Evolutionary conservation across 441 rosid species (phyloP).

Genomic region (Mallotus japonicus): DNA sequence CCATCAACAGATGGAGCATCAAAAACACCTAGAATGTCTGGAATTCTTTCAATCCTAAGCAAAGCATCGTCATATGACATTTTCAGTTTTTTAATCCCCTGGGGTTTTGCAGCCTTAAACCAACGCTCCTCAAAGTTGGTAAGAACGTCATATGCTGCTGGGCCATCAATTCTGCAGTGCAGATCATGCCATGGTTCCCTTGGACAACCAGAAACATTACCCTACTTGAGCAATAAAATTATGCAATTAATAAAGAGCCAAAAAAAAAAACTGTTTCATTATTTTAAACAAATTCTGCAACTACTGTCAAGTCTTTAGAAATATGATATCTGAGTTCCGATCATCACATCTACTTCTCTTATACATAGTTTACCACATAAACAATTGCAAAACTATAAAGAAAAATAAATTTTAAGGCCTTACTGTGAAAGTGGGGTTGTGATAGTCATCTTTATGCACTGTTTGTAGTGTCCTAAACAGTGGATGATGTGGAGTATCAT

Average conservation of each 20-base stretch:
- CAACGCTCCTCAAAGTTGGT: slow-evolving; percentile 94
- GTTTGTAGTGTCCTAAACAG: slow-evolving; percentile 72
- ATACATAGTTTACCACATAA: not conserved
- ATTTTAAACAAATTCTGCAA: not conserved
- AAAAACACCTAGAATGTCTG: slow-evolving; percentile 65
- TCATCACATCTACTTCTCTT: not conserved
- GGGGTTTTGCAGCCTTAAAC: slow-evolving; percentile 80
- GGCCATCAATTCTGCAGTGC: slow-evolving; percentile 90
- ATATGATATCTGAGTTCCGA: not conserved
- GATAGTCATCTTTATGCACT: slow-evolving; percentile 78
- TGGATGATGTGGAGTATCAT: slow-evolving; percentile 88
- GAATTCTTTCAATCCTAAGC: slow-evolving; percentile 77
- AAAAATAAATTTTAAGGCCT: slow-evolving; percentile 23
- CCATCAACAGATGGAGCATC: slow-evolving; percentile 49
- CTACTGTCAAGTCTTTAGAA: not conserved
- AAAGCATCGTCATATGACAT: slow-evolving; percentile 74
- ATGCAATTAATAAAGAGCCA: slow-evolving; percentile 11
- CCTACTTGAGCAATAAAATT: slow-evolving; percentile 40
- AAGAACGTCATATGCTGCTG: slow-evolving; percentile 94
- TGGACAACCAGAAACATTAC: slow-evolving; percentile 60
- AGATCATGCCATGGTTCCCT: slow-evolving; percentile 99
- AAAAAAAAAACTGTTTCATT: slow-evolving; percentile 9
- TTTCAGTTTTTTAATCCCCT: slow-evolving; percentile 58
- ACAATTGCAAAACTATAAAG: slow-evolving; percentile 13
- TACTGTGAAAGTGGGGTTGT: slow-evolving; percentile 91